phyloP scores from a whole-genome alignment of 1,284 basidiomycete species.

The Moesziomyces aphidis region DNA sequence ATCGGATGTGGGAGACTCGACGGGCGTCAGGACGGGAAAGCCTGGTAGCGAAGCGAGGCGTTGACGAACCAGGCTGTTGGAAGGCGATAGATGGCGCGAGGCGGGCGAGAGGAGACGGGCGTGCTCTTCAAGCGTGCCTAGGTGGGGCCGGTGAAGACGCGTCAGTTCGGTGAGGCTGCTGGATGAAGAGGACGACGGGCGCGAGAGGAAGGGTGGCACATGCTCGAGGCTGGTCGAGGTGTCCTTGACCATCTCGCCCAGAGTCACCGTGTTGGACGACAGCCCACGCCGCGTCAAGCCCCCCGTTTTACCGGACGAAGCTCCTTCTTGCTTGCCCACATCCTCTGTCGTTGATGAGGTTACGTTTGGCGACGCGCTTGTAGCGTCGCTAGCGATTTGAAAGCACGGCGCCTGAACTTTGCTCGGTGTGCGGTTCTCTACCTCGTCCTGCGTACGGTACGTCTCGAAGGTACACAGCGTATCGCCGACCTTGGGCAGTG shows the following conservation, averaged over 20 bases:
- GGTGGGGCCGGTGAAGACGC: background rate
- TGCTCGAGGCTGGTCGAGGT: background rate
- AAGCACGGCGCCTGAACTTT: constrained; percentile 18
- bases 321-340: too few relatives aligned
- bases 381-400: background rate
- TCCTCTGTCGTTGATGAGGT: too few relatives aligned
- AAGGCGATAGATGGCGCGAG: background rate
- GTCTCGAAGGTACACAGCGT: constrained; percentile 22
- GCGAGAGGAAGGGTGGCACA: too few relatives aligned
- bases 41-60: background rate
- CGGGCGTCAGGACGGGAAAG: background rate
- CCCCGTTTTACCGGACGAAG: too few relatives aligned
- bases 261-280: background rate
- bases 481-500: constrained; percentile 28
- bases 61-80: background rate
- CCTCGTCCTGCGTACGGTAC: constrained; percentile 27
- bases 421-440: constrained; percentile 20
- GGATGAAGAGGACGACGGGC: background rate
- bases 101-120: background rate
- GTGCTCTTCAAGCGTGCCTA: too few relatives aligned
- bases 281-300: background rate
- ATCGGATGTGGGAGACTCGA: background rate
- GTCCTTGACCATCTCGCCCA: background rate
- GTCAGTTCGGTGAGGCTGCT: background rate
- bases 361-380: background rate